Evolutionary conservation across 371 early-diverging fungal species (phyloP).

Genomic region (Spiromyces aspiralis): DNA sequence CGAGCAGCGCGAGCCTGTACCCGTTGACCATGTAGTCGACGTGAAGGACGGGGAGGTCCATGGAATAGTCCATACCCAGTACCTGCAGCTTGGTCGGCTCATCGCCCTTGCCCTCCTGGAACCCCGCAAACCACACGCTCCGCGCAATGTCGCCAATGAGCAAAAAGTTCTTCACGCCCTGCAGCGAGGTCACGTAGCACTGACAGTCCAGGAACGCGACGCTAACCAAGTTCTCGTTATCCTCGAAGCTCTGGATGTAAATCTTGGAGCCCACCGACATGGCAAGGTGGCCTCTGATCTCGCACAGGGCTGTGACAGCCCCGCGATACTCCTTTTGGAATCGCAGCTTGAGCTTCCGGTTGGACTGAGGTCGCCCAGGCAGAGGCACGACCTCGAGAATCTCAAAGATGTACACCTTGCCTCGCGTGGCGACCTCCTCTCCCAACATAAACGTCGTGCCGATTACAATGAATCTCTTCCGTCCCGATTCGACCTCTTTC

Average conservation of each 20-base stretch:
- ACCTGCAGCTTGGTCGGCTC: constrained; percentile 49
- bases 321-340: constrained; percentile 81
- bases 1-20: constrained; percentile 49
- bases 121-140: constrained; percentile 84
- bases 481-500: constrained; percentile 71
- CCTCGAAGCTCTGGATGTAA: constrained; percentile 80
- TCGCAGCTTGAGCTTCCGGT: constrained; percentile 78
- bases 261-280: constrained; percentile 78
- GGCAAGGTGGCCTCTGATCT: constrained; percentile 71
- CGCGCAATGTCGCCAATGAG: constrained; percentile 86
- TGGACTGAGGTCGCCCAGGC: constrained; percentile 85
- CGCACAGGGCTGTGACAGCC: constrained; percentile 82
- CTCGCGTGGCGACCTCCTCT: constrained; percentile 85
- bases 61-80: constrained; percentile 76
- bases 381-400: constrained; percentile 96
- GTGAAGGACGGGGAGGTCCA: constrained; percentile 45
- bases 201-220: constrained; percentile 95
- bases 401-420: constrained; percentile 87
- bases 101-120: constrained; percentile 93
- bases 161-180: constrained; percentile 78
- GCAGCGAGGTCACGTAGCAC: constrained; percentile 70
- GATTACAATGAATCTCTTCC: constrained; percentile 73
- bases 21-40: constrained; percentile 67
- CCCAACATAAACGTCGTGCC: constrained; percentile 82
- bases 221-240: constrained; percentile 73